Base-by-base conservation (phyloP, 2,329 filamentous ascomycete species). In the Truncatella angustata region DNA sequence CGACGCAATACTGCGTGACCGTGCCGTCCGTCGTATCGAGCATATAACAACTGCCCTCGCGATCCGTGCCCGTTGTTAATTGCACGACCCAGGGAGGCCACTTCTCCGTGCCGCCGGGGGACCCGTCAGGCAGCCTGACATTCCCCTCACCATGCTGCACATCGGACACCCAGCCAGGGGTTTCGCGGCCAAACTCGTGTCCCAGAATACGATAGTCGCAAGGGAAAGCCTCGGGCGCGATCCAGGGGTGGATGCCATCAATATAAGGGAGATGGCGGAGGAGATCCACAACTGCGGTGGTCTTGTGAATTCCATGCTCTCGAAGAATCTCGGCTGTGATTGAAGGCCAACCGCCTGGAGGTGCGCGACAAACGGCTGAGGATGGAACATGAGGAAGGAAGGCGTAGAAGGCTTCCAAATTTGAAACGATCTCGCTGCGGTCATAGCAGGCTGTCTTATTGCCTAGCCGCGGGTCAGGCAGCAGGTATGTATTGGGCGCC, bases 1-100 rank as follows among this genome's bases (percentile, higher is more conserved):
- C 20, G 11, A 32, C 36, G 26, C 14, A 12, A 36, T 42, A 42
- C 47, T 42, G 16, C 5, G 47, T 50, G 23, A 50, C 23, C 9
- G 47, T 50, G 5, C 47, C 47, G 36, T 50, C 47, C 23, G 11
- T 50, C 14, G 47, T 50, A 14, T 50, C 47, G 11, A 50, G 37
- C 47, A 50, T 42, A 24, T 32, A 50, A 14, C 28, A 30, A 5
- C 21, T 26, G 9, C 35, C 47, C n/a, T 43, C 47, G 6, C 47
- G 35, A 16, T 50, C 47, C 20, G 23, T 30, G 36, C 47, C 23
- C 23, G 47, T 21, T 4, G 47, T 50, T 18, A 50, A 24, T n/a
- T 50, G 47, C 2, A 50, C 23, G 1, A 50, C 47, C 36, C 35
- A 50, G 24, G 47, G 21, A 6, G 47, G 47, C 21, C 32, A 49